Base-by-base conservation (phyloP, 768 basidiomycete genomes). In the Candolleomyces efflorescens region DNA sequence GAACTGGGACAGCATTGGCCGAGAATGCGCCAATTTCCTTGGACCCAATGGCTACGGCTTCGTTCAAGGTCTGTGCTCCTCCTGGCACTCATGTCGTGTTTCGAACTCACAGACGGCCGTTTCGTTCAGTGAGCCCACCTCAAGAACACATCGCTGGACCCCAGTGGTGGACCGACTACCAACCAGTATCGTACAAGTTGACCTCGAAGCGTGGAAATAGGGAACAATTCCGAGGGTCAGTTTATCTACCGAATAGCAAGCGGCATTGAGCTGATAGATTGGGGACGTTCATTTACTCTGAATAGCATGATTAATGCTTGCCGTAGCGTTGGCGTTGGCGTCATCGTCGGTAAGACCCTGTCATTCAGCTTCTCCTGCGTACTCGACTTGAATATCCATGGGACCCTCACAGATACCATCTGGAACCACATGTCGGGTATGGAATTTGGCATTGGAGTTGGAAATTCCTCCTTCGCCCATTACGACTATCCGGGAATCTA, bases 91-190 rank as follows among this genome's bases (percentile, higher is more conserved):
- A 23, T 3, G n/a, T 46, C 43, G 4, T 37, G 10, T 37, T 39
- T 12, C 36, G 18, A 3, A 10, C 20, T n/a, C n/a, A 26, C 18
- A 9, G 39, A 18, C 2, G 5, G 4, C n/a, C n/a, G 17, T 54
- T 22, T 46, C 46, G 3, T 15, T 27, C 36, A 78, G 78, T 77
- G 47, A 78, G 77, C 64, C 83, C 83, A 0, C 74, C 85, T 2
- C 75, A 77, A 56, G 86, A 87, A 61, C 85, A 86, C 62, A 69
- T 87, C 44, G 62, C 69, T 13, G 86, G 86, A 3, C 11, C 71
- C 2, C 77, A 86, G 63, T 89, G 87, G 87, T 89, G 86, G 86
- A 88, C 86, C 0, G 86, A 87, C 65, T 88, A 89, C 63, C 87
- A 79, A 70, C 81, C 83, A 3, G 85, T 86, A 0, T 87, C 85